Conservation (phyloP, 2,329 filamentous ascomycete genomes). For the Aspergillus pseudoglaucus region DNA sequence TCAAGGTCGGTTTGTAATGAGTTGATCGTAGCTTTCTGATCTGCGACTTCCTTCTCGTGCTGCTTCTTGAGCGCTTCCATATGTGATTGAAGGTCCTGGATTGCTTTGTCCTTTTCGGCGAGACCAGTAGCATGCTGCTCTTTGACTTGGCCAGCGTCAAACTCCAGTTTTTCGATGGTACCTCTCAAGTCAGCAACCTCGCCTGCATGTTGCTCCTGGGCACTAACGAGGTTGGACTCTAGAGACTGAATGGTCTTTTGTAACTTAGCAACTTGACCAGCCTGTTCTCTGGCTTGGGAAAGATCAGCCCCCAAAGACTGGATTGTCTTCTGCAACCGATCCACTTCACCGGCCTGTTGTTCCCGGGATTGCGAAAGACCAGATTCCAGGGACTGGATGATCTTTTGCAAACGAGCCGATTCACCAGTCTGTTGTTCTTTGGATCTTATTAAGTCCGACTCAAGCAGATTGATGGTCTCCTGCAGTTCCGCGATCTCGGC, state of each 20-base stretch:
- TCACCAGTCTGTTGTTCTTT: constrained; percentile 57
- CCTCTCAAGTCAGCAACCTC: constrained; percentile 53
- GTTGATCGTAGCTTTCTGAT: constrained; percentile 52
- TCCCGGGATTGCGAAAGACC: constrained; percentile 43
- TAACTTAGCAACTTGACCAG: constrained; percentile 56
- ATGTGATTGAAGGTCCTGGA: constrained; percentile 50
- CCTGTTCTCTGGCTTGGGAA: constrained; percentile 53
- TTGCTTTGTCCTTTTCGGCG: constrained; percentile 52
- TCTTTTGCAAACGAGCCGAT: constrained; percentile 53
- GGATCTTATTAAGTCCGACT: constrained; percentile 45
- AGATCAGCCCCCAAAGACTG: constrained; percentile 49
- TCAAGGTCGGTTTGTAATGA: constrained; percentile 45
- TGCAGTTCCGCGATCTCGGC: constrained; percentile 59
- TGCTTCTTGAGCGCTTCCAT: constrained; percentile 52
- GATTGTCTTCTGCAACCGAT: constrained; percentile 49
- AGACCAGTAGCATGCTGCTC: constrained; percentile 50
- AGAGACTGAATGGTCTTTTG: constrained; percentile 54
- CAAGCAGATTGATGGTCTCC: constrained; percentile 54
- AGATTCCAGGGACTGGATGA: constrained; percentile 52
- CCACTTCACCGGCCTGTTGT: constrained; percentile 51
- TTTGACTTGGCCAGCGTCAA: constrained; percentile 24
- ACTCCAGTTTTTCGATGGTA: constrained; percentile 53
- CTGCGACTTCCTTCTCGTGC: constrained; percentile 54
- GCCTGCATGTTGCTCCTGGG: constrained; percentile 45
- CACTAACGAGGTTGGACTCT: constrained; percentile 43